These are phyloP conservation scores for Colletotrichum sp. DNA, from an alignment of 2,329 filamentous ascomycete species.

Conservation along the genomic window DNA sequence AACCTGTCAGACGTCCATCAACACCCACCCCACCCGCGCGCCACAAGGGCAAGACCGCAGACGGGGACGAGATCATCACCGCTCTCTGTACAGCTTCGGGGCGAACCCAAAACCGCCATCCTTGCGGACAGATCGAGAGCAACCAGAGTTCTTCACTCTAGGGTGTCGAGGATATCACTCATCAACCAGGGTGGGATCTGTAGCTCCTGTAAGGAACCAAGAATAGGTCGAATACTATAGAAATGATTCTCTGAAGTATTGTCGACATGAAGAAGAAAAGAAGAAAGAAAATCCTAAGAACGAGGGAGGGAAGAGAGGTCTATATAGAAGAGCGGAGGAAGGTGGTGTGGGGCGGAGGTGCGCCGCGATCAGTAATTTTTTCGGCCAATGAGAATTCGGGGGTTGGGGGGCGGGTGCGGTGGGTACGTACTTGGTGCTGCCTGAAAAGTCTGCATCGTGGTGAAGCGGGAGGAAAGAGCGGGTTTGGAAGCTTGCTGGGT, in stretches of 20 bases:
- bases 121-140: constrained; percentile 66
- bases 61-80: constrained; percentile 91
- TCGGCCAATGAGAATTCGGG: constrained; percentile 1
- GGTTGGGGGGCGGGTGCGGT: not conserved
- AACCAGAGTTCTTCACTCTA: constrained; percentile 78
- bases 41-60: constrained; percentile 74
- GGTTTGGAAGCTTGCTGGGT: not conserved
- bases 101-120: constrained; percentile 52
- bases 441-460: not conserved
- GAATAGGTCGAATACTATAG: constrained; percentile 95
- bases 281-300: constrained; percentile 11
- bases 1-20: constrained; percentile 89
- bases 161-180: constrained; percentile 85
- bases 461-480: not conserved
- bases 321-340: not conserved
- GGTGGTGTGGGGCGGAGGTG: not conserved
- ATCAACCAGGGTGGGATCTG: constrained; percentile 96
- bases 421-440: not conserved
- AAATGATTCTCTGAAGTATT: constrained; percentile 78
- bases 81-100: constrained; percentile 74
- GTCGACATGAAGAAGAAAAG: constrained; percentile 21
- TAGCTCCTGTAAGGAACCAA: constrained; percentile 93
- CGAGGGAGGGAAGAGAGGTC: not conserved
- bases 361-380: constrained; percentile 3
- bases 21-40: constrained; percentile 78